Conservation (phyloP, 2,329 filamentous ascomycete species). For the Alternaria rosae region DNA sequence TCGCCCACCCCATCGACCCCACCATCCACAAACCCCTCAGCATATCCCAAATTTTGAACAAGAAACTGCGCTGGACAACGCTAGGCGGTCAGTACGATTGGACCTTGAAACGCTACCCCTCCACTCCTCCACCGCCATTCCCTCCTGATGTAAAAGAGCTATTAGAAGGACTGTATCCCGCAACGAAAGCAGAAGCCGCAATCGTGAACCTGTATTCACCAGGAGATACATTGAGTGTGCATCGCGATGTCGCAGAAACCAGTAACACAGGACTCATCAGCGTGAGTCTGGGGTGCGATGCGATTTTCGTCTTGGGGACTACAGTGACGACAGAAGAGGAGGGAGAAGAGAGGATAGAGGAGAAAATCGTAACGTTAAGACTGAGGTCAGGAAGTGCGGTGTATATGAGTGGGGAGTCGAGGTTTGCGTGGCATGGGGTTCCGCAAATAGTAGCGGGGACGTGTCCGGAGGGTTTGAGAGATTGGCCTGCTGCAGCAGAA, state of each 20-base stretch:
- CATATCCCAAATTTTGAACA: slow-evolving; percentile 73
- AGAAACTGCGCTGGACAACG: slow-evolving; percentile 90
- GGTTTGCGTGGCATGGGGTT: slow-evolving; percentile 95
- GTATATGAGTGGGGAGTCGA: slow-evolving; percentile 81
- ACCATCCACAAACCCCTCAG: slow-evolving; percentile 76
- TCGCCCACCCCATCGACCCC: slow-evolving; percentile 69
- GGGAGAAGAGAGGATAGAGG: slow-evolving; percentile 20
- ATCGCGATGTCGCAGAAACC: slow-evolving; percentile 91
- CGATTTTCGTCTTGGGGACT: slow-evolving; percentile 79
- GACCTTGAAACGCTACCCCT: slow-evolving; percentile 84
- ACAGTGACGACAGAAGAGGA: not conserved
- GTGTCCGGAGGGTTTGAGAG: slow-evolving; percentile 75
- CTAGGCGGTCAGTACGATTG: slow-evolving; percentile 97
- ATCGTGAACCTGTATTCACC: slow-evolving; percentile 94
- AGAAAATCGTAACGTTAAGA: slow-evolving; percentile 32
- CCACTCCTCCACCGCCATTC: slow-evolving; percentile 72
- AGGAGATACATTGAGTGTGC: slow-evolving; percentile 88
- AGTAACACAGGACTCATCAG: slow-evolving; percentile 81
- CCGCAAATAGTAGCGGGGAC: slow-evolving; percentile 82
- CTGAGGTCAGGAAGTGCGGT: slow-evolving; percentile 87
- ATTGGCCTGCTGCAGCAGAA: slow-evolving; percentile 72
- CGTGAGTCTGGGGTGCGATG: slow-evolving; percentile 88
- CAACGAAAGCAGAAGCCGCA: slow-evolving; percentile 82
- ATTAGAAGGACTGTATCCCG: slow-evolving; percentile 74
- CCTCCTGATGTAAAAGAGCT: slow-evolving; percentile 75